phyloP scores from a whole-genome alignment of 257 asterid species.

The Galeopsis tetrahit region DNA sequence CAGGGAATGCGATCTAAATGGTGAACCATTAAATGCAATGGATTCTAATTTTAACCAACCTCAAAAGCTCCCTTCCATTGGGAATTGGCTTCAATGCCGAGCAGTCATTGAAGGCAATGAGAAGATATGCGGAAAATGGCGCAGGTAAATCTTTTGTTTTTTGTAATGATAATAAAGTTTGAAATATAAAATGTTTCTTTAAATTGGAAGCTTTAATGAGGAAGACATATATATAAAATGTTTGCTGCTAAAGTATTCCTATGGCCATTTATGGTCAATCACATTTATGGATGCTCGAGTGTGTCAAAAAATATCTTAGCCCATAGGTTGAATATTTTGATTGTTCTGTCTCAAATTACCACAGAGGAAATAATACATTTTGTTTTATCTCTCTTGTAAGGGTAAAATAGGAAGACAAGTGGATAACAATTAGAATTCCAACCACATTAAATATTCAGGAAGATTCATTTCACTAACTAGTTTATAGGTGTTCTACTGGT shows the following conservation, averaged over 20 bases:
- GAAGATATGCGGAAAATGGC: conserved; percentile 84
- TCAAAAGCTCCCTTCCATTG: conserved; percentile 44
- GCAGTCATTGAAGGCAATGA: conserved; percentile 67
- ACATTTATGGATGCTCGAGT: conserved; percentile 3
- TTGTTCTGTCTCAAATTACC: too few relatives aligned
- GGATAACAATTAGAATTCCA: too few relatives aligned
- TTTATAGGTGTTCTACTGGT: too few relatives aligned
- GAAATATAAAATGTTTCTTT: neutral
- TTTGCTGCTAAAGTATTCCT: neutral
- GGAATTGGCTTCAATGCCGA: conserved; percentile 90
- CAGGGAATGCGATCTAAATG: conserved; percentile 54
- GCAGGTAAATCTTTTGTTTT: conserved; percentile 56
- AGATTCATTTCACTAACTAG: too few relatives aligned
- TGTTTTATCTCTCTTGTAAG: too few relatives aligned
- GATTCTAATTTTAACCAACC: conserved; percentile 23
- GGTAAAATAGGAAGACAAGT: too few relatives aligned
- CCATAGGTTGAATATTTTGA: too few relatives aligned
- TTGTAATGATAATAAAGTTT: neutral
- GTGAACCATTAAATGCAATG: conserved; percentile 54
- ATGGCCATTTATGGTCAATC: conserved; percentile 11
- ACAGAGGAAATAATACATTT: too few relatives aligned
- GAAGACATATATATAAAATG: conserved; percentile 5
- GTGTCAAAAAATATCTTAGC: neutral
- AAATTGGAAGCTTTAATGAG: neutral
- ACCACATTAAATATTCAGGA: too few relatives aligned